Percentiles rank a stretch among this genome's conserved stretches.
phyloP scores from a whole-genome alignment of 2,329 filamentous ascomycete species.

The Xylariaceae sp. region DNA sequence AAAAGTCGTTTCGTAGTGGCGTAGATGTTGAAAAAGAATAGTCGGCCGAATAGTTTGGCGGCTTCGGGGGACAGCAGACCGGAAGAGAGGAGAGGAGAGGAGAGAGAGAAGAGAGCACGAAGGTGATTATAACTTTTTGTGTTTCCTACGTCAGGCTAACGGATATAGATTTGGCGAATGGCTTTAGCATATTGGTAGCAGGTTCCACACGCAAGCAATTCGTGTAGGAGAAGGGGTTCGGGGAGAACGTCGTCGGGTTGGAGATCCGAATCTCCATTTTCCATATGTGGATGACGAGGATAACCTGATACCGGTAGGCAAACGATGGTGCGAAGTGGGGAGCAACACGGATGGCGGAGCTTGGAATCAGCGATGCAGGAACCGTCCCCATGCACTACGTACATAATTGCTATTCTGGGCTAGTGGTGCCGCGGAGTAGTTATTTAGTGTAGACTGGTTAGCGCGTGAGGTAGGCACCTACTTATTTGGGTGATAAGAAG shows the following conservation, averaged over 20 bases:
- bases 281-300: not conserved
- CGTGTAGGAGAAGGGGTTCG: not conserved
- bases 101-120: not conserved
- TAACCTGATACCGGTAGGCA: not conserved
- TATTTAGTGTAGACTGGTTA: not conserved
- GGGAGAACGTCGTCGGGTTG: not conserved
- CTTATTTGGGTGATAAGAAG: not conserved
- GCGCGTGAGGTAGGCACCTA: too few relatives aligned
- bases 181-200: conserved; percentile 16
- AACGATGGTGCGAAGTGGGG: not conserved
- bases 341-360: not conserved
- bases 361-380: not conserved
- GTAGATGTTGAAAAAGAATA: not conserved
- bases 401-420: not conserved
- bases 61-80: not conserved
- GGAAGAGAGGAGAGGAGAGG: not conserved
- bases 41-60: not conserved
- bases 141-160: conserved; percentile 19
- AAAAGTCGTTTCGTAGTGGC: not conserved
- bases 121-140: conserved; percentile 1
- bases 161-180: conserved; percentile 19
- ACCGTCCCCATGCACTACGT: not conserved
- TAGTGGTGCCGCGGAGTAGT: not conserved
- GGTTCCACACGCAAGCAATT: conserved; percentile 13
- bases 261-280: not conserved